Evolutionary conservation across 2,329 filamentous ascomycete genomes (phyloP).

Genomic region (Lasiodiplodia sp.): DNA sequence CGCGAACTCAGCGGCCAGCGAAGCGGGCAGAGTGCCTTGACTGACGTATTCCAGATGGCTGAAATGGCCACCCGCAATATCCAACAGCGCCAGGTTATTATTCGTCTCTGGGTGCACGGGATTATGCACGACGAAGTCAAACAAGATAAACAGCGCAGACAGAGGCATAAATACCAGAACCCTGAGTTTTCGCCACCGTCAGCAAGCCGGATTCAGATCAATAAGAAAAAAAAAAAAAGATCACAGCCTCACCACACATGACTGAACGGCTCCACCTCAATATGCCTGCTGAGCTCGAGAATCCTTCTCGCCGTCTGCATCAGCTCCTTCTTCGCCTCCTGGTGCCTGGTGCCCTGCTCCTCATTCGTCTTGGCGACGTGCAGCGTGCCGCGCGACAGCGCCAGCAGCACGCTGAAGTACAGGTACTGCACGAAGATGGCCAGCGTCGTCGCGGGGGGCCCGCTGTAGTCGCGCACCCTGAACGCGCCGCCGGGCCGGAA

Average conservation of each 20-base stretch:
- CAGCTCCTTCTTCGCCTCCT: conserved; percentile 37
- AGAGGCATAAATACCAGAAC: not conserved
- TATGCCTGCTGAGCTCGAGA: conserved; percentile 44
- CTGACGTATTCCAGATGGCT: conserved; percentile 52
- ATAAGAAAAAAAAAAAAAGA: not conserved
- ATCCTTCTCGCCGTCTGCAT: conserved; percentile 43
- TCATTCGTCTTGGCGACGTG: conserved; percentile 34
- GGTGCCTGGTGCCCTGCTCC: conserved; percentile 23
- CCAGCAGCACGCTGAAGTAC: conserved; percentile 44
- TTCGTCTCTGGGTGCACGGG: conserved; percentile 41
- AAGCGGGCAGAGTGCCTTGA: conserved; percentile 46
- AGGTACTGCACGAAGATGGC: conserved; percentile 40
- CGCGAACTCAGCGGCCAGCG: conserved; percentile 36
- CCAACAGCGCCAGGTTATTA: conserved; percentile 50
- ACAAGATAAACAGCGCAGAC: conserved; percentile 47
- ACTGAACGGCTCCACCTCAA: conserved; percentile 45
- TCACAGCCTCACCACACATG: conserved; percentile 41
- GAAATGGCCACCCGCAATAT: conserved; percentile 54
- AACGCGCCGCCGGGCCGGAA: conserved; percentile 42
- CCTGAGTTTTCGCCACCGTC: not conserved
- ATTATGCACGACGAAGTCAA: conserved; percentile 39
- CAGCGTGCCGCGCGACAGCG: conserved; percentile 42
- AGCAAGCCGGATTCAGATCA: not conserved
- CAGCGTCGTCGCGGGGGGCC: conserved; percentile 33
- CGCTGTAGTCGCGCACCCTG: conserved; percentile 32